phyloP scores from a whole-genome alignment of 2,329 filamentous ascomycete species.

The Cryphonectria japonica region DNA sequence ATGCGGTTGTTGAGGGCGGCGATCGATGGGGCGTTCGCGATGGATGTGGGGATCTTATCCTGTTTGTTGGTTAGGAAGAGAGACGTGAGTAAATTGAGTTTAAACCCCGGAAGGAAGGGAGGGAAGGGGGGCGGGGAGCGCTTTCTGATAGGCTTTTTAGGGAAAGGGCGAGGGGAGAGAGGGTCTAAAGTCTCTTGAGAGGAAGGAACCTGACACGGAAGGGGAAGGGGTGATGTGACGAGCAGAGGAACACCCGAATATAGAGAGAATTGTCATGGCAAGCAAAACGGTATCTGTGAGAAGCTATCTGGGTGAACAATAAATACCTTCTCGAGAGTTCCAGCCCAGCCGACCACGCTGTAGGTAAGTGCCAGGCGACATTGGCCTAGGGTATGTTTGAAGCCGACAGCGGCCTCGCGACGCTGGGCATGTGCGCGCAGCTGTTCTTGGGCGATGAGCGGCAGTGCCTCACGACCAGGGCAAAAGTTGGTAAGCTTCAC shows the following conservation, averaged over 20 bases:
- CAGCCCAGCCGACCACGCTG: slow-evolving; percentile 22
- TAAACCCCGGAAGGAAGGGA: background rate
- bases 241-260: background rate
- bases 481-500: background rate
- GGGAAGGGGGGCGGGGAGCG: too few species aligned
- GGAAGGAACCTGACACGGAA: background rate
- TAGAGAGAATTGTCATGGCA: background rate
- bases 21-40: slow-evolving; percentile 18
- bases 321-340: slow-evolving; percentile 19
- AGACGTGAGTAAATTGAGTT: background rate
- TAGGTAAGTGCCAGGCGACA: slow-evolving; percentile 23
- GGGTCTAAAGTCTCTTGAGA: background rate
- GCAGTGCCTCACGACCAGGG: background rate
- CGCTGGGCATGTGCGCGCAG: slow-evolving; percentile 15
- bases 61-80: background rate
- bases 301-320: background rate
- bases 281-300: background rate
- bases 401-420: slow-evolving; percentile 12
- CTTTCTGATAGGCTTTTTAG: background rate
- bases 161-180: background rate
- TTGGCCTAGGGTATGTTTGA: slow-evolving; percentile 15
- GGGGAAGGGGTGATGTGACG: too few species aligned
- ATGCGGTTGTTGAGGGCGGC: slow-evolving; percentile 4
- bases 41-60: slow-evolving; percentile 16
- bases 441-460: background rate